Percentiles rank a stretch among this genome's conserved stretches.
phyloP scores from a whole-genome alignment of 345 rosid species.

The Sisymbrium altissimum region DNA sequence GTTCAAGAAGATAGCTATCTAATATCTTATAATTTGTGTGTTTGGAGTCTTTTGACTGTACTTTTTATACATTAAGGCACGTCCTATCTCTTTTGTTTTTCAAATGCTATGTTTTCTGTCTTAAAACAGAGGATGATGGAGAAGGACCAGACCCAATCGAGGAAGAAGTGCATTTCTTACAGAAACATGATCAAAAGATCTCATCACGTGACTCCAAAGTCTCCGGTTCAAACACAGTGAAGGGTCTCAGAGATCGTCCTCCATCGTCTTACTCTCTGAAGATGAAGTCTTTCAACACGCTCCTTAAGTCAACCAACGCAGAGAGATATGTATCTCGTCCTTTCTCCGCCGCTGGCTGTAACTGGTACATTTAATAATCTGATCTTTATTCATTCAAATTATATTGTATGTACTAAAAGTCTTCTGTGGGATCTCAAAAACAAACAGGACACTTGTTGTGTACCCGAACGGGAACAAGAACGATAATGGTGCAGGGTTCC shows the following conservation, averaged over 20 bases:
- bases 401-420: not conserved
- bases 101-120: not conserved
- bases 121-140: not conserved
- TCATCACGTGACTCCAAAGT: not conserved
- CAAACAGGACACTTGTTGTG: constrained; percentile 16
- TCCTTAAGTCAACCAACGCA: not conserved
- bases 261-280: constrained; percentile 8
- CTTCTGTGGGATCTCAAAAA: not conserved
- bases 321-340: constrained; percentile 16
- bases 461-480: constrained; percentile 20
- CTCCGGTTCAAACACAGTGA: not conserved
- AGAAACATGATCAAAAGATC: not conserved
- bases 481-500: constrained; percentile 9
- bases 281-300: constrained; percentile 11
- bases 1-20: not conserved
- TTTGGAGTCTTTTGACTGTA: not conserved
- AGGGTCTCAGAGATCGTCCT: constrained; percentile 1
- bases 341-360: not conserved
- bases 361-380: not conserved
- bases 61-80: not conserved
- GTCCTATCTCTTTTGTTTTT: not conserved
- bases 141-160: not conserved
- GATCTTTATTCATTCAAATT: not conserved
- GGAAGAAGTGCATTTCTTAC: not conserved
- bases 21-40: not conserved